Evolutionary conservation across 176 grass and related monocot genomes (phyloP), one percentile per base, ranked within the genome.

Genomic region (Typha latifolia): DNA sequence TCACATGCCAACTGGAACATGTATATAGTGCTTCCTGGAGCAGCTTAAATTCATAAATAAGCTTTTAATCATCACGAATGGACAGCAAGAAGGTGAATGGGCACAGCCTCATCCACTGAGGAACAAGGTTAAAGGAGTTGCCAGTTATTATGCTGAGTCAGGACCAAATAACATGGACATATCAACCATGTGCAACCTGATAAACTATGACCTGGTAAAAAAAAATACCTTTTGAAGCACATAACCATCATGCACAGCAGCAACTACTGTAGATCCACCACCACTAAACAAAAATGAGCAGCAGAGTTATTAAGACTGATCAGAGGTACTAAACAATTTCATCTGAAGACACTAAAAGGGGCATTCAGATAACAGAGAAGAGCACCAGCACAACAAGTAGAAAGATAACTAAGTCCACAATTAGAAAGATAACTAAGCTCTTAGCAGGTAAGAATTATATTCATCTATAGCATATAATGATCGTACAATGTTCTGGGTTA

Each of bases 161-260:
- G 53, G 16, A 19, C 53, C 53, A 59, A 59, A 18, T 9, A 59
- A 21, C 6, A 59, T 21, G 20, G 20, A 22, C 7, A 59, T 59
- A 21, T 59, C 16, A 22, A 19, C 53, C 20, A 8, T 21, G 6
- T 22, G 53, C 16, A 19, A 59, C 16, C 20, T 21, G 16, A 37
- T 72, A 55, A 8, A 81, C 2, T 49, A 18, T 67, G 70, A 34
- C 27, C 52, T 16, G 68, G 61, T 50, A 78, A 13, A 20, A 74
- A 14, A 13, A 49, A 51, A 67, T 82, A 97, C 94, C 89, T 91
- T 97, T 73, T 97, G 89, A 75, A 97, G 80, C 67, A 97, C 94
- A 75, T 87, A 97, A 63, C 94, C 94, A 49, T 97, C 94, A 34
- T 97, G 94, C 15, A 97, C 94, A 22, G 94, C 94, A 73, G 94